phyloP scores from a whole-genome alignment of 805 yeast species.

The Hanseniaspora vineae region DNA sequence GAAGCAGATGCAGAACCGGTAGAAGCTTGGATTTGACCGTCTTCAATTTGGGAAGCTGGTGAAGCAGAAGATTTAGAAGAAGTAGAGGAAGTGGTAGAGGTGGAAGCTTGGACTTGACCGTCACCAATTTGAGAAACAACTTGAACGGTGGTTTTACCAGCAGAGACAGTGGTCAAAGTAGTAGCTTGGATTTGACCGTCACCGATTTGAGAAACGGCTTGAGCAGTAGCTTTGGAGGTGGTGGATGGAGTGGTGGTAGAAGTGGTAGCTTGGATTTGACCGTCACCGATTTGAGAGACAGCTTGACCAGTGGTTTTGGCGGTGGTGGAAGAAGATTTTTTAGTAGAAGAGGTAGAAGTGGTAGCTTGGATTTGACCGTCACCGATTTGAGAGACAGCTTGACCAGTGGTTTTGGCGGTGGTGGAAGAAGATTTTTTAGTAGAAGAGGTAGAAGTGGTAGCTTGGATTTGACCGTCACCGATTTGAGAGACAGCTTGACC shows the following conservation, averaged over 20 bases:
- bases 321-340: constrained; percentile 8
- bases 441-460: constrained; percentile 14
- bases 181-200: constrained; percentile 35
- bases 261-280: constrained; percentile 29
- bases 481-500: constrained; percentile 25
- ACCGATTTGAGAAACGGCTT: constrained; percentile 26
- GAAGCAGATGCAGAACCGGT: constrained; percentile 16
- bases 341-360: constrained; percentile 10
- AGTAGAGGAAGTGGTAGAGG: constrained; percentile 14
- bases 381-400: constrained; percentile 26
- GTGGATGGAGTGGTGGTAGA: constrained; percentile 11
- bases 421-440: constrained; percentile 7
- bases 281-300: constrained; percentile 33
- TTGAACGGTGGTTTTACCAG: constrained; percentile 14
- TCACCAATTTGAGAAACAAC: constrained; percentile 25
- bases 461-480: constrained; percentile 34
- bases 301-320: neutral
- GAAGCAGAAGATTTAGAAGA: constrained; percentile 24
- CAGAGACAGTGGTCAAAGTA: constrained; percentile 16
- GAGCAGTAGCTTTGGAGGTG: neutral
- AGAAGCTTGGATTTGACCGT: constrained; percentile 34
- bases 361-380: constrained; percentile 35
- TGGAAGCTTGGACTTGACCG: constrained; percentile 8
- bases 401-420: neutral
- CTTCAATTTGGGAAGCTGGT: constrained; percentile 33